Base-by-base conservation (phyloP, 129 eudicot species). In the Solidago caesia region DNA sequence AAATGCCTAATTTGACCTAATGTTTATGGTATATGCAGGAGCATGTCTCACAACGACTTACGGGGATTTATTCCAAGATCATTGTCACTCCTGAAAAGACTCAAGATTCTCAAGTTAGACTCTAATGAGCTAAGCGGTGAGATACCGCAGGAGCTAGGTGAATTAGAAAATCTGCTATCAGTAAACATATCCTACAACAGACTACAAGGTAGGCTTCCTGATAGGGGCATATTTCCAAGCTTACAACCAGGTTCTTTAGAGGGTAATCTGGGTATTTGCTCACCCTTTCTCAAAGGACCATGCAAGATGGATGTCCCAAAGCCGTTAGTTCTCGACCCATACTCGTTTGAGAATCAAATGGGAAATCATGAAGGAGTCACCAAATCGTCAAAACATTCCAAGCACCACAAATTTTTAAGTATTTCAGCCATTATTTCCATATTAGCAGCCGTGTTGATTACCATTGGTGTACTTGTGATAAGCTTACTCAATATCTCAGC, bases 301-400 rank as follows among this genome's bases (percentile, higher is more conserved):
- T 95, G 99, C 53, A 89, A 76, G 55, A 57, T 91, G 81, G 70
- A 91, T 51, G 92, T 91, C 7, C 97, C 91, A 44, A 95, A 95
- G 89, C 99, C 99, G 29, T 70, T 95, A 45, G 97, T 95, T 63
- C 89, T 95, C 29, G 89, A 95, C 75, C 99, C 99, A 0, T 81
- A 83, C 33, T 84, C 92, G 0, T 86, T 80, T 67, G 87, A 82
- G 12, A 59, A 83, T 63, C 90, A 82, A 78, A 84, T 67, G 6
- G 89, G 86, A 47, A 62, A 72, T 26, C 79, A 77, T 5, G 80
- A 8, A 88, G 71, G 70, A 15, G 67, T 75, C 9, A 73, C 49
- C 3, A 49, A 70, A 43, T 29, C 25, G 21, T 44, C 80, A 56
- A 69, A 33, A 48, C 26, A 53, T 15, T 62, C 76, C 53, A 76